Evolutionary conservation across 352 stramenopile species (phyloP).

Genomic region (Blastocystis sp.): DNA sequence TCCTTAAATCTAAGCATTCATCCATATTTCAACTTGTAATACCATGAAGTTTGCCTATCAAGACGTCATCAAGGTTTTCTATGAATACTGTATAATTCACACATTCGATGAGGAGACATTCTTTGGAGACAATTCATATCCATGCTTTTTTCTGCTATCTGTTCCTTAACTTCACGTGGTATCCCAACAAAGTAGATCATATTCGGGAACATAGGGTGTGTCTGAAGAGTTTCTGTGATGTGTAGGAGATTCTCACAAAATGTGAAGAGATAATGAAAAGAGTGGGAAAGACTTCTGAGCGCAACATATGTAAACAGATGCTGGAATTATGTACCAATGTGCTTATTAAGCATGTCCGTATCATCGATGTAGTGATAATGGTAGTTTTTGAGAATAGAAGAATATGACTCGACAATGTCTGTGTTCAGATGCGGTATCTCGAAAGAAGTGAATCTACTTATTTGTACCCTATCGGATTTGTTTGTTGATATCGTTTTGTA

Average conservation of each 20-base stretch:
- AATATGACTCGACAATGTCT: background rate
- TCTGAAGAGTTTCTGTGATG: background rate
- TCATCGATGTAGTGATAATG: background rate
- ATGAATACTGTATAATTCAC: background rate
- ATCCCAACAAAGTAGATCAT: background rate
- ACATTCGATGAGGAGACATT: background rate
- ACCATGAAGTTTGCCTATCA: background rate
- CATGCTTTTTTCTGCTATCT: too few species aligned
- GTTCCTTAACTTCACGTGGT: background rate
- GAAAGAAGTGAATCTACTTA: background rate
- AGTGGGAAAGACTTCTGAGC: background rate
- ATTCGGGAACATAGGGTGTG: background rate
- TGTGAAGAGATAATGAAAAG: background rate
- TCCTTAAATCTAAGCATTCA: background rate
- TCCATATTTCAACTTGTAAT: background rate
- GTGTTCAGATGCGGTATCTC: background rate
- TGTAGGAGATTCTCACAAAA: background rate
- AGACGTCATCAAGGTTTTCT: background rate
- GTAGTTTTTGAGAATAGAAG: background rate
- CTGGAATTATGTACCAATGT: background rate
- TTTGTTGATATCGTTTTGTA: too few species aligned
- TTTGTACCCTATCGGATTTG: background rate
- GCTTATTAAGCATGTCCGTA: background rate
- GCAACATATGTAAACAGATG: background rate
- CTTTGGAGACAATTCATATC: background rate